A percentile compares a stretch with the other conserved stretches of the same genome.
phyloP scores from a whole-genome alignment of 768 basidiomycete species.

The Pisolithus orientalis region DNA sequence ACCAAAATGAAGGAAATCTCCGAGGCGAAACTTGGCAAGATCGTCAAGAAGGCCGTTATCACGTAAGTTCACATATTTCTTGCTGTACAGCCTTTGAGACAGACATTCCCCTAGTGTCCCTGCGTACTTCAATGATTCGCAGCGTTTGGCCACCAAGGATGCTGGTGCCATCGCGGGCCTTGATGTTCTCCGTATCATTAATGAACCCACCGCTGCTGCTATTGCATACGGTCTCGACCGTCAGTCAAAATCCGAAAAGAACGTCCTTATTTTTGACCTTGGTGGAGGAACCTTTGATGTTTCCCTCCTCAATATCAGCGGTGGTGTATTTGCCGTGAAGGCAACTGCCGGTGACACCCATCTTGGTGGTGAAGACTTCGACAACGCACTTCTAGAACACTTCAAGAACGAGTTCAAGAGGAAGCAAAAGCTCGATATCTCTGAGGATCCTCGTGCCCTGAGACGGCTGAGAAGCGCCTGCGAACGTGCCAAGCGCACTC shows the following conservation, averaged over 20 bases:
- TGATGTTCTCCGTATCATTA: slow-evolving; percentile 99
- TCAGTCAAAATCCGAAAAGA: slow-evolving; percentile 91
- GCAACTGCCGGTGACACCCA: slow-evolving; percentile 99
- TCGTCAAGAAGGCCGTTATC: slow-evolving; percentile 97
- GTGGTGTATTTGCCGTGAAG: slow-evolving; percentile 99
- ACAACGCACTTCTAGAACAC: slow-evolving; percentile 95
- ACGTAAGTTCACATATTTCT: slow-evolving; percentile 56
- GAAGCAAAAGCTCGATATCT: slow-evolving; percentile 96
- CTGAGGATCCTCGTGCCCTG: slow-evolving; percentile 93
- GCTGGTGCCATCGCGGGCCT: slow-evolving; percentile 97
- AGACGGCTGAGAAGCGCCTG: slow-evolving; percentile 95
- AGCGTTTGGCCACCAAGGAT: slow-evolving; percentile 98
- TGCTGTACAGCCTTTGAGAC: neutral
- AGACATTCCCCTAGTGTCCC: slow-evolving; percentile 56
- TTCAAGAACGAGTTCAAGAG: slow-evolving; percentile 99
- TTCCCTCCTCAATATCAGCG: slow-evolving; percentile 94
- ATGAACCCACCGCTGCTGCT: slow-evolving; percentile 99
- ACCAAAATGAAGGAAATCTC: slow-evolving; percentile 99
- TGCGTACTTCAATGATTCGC: slow-evolving; percentile 99
- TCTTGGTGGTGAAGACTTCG: slow-evolving; percentile 99
- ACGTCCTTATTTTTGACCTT: slow-evolving; percentile 98
- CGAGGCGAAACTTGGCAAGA: slow-evolving; percentile 97
- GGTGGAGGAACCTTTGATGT: slow-evolving; percentile 99
- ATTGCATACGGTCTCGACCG: slow-evolving; percentile 98
- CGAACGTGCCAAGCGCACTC: slow-evolving; percentile 98